These are phyloP conservation scores for Quercus lobata DNA, from an alignment of 331 rosid genomes.

Conservation along the genomic window DNA sequence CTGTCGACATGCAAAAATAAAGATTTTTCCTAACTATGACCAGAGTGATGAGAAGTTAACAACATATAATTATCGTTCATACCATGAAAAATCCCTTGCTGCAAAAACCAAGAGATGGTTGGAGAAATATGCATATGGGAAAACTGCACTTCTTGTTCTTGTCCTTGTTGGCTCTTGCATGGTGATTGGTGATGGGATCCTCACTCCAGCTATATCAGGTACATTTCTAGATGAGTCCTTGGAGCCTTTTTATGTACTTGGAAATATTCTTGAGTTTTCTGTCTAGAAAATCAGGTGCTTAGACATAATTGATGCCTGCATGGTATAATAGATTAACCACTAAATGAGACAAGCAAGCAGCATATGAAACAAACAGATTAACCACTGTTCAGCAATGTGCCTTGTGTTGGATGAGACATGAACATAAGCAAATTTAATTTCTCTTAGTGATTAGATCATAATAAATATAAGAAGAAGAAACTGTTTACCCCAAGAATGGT, in stretches of 20 bases:
- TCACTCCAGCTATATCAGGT: constrained; percentile 99
- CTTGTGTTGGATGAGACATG: no score
- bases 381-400: no score
- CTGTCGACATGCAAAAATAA: constrained; percentile 91
- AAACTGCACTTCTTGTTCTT: constrained; percentile 72
- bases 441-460: no score
- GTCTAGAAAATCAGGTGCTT: neutral
- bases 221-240: constrained; percentile 7
- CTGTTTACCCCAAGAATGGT: no score
- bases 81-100: constrained; percentile 80
- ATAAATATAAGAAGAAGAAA: no score
- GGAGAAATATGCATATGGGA: constrained; percentile 57
- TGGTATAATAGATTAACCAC: neutral
- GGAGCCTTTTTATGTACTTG: neutral
- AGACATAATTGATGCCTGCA: neutral
- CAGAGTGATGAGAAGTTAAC: constrained; percentile 88
- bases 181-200: constrained; percentile 99
- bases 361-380: no score
- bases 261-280: neutral
- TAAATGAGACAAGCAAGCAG: neutral
- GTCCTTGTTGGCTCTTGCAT: constrained; percentile 97
- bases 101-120: constrained; percentile 85
- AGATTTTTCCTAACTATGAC: constrained; percentile 90
- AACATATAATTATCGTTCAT: constrained; percentile 80
- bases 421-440: no score